Conservation (phyloP, 2,329 filamentous ascomycete species). For the Paraphoma sp. region DNA sequence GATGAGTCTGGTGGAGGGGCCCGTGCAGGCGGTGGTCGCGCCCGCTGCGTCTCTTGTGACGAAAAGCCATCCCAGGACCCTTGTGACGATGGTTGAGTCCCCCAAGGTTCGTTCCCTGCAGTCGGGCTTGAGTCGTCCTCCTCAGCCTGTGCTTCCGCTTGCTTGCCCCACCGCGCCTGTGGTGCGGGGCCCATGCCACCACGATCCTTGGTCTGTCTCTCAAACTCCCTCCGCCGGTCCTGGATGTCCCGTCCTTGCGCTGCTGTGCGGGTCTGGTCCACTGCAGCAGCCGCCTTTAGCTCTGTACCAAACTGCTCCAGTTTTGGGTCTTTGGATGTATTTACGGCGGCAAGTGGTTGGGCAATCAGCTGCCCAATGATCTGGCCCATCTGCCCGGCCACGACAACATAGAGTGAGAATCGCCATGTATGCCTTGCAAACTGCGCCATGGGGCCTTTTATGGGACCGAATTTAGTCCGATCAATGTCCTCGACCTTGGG, state of each 20-base stretch:
- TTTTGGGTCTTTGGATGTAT: conserved; percentile 48
- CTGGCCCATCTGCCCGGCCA: conserved; percentile 39
- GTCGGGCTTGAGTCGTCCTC: conserved; percentile 55
- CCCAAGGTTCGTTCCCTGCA: conserved; percentile 47
- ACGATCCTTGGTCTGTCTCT: conserved; percentile 24
- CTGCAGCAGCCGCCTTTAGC: conserved; percentile 34
- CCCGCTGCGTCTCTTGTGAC: conserved; percentile 10
- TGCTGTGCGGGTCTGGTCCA: conserved; percentile 14
- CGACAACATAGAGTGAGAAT: conserved; percentile 30
- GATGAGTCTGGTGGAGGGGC: conserved; percentile 13
- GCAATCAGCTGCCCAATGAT: conserved; percentile 42
- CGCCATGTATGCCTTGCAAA: conserved; percentile 36
- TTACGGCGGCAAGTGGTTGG: conserved; percentile 41
- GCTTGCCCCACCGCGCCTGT: conserved; percentile 39
- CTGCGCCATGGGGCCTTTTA: conserved; percentile 42
- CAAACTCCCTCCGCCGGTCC: conserved; percentile 25
- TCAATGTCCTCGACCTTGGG: conserved; percentile 49
- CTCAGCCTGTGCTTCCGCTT: conserved; percentile 14
- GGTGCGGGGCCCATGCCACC: conserved; percentile 45
- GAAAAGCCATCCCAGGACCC: conserved; percentile 25
- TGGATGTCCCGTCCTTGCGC: conserved; percentile 24
- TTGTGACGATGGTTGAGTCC: conserved; percentile 7
- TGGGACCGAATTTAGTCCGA: conserved; percentile 46
- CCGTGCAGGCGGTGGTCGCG: conserved; percentile 10
- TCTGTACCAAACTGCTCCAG: conserved; percentile 49